Base-by-base conservation (phyloP, 1,139 yeast genomes). In the Blastobotrys indianensis region DNA sequence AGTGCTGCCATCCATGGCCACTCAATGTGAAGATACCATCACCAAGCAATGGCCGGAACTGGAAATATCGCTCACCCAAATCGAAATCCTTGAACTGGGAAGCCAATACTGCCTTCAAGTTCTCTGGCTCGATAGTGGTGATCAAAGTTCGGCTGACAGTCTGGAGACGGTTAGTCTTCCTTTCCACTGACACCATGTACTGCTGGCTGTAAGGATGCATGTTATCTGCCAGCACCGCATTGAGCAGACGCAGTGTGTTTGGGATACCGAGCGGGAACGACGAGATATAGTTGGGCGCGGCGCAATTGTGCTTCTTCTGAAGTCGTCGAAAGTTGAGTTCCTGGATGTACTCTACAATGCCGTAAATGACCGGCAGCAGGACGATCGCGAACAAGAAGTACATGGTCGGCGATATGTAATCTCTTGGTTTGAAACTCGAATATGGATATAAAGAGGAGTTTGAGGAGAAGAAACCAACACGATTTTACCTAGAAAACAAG, bases 1-100 rank as follows among this genome's bases (percentile, higher is more conserved):
- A 73, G 55, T 75, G 77, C 51, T 74, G 72, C 81, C 81, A 76
- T 6, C 76, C 77, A 39, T 64, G 67, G 10, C 76, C 77, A 51
- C 75, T 79, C 33, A 75, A 64, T 2, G 80, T 75, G 61, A 76
- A 76, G 48, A 76, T 75, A 2, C 81, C 81, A 50, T 75, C 75
- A 6, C 81, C 81, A 40, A 76, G 64, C 35, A 74, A 61, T 3
- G 76, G 75, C 35, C 50, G 51, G 53, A 75, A 68, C 39, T 64
- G 67, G 2, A 57, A 57, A 56, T 73, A 72, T 53, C 81, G 70
- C 2, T 59, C 56, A 1, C 81, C 81, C 16, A 53, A 47, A n/a
- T 49, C 50, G 33, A 47, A 53, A 15, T 52, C 54, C 37, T 53
- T 52, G 37, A 53, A 52, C 36, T 47, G 53, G 13, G 68, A 65